Evolutionary conservation across 306 rosid species (phyloP), one percentile per base, ranked within the genome.

Genomic region (Begonia loranthoides): DNA sequence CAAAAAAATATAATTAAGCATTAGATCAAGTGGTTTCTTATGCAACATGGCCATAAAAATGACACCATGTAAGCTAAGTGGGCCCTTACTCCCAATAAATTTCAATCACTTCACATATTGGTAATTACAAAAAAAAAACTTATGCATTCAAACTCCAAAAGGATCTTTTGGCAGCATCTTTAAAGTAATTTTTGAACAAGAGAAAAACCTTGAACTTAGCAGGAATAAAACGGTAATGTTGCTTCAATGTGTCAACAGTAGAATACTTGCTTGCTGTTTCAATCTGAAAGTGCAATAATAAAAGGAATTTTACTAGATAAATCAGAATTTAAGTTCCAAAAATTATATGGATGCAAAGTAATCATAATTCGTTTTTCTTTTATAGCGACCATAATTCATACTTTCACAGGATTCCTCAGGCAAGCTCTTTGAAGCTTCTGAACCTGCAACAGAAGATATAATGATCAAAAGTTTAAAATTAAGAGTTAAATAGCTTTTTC

Each of bases 391-490:
- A n/a, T n/a, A n/a, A n/a, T n/a, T 41, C 53, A 59, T 64, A 89
- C 97, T 94, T 89, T 89, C 54, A 85, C 97, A 59, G 97, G 97
- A 54, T 82, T 82, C 64, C n/a, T n/a, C n/a, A n/a, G n/a, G n/a
- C n/a, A n/a, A n/a, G n/a, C n/a, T n/a, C n/a, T n/a, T 65, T 85
- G 94, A 57, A 89, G 95, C 72, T 89, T 89, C 68, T 61, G 62
- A 51, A 89, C 95, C 97, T 89, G 77, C 55, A 78, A 56, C 21
- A 63, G 39, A 9, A 61, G 17, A 38, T 36, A 41, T 10, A 15
- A 36, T 49, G 16, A 17, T 10, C 45, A 28, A 64, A 68, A 56
- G 61, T 50, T 47, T 52, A 28, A 39, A 39, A 39, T 39, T 39
- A 39, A 39, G n/a, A n/a, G n/a, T n/a, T 39, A 39, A 39, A 39